Base-by-base conservation (phyloP, 768 basidiomycete genomes). In the Lactarius akahatsu region DNA sequence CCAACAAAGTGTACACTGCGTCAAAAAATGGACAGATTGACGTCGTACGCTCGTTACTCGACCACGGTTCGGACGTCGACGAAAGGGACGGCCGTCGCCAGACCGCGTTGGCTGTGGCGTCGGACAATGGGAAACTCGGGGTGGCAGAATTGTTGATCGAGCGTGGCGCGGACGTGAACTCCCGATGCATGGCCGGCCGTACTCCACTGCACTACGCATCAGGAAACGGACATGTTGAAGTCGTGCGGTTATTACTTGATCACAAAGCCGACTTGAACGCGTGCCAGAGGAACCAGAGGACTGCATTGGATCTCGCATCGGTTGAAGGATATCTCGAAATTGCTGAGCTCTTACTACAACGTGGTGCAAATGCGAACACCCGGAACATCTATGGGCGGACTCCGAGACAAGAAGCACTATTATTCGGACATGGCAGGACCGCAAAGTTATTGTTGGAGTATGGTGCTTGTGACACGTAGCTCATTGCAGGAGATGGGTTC, bases 241-340 rank as follows among this genome's bases (percentile, higher is more conserved):
- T 63, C 34, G 56, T 28, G 5, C 32, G 18, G 10, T 15, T 57
- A 3, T 41, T 63, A 28, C 62, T 63, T 4, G 23, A 57, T 15
- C 23, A 50, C 7, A 23, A 3, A 4, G 56, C 62, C 18, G 23
- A 63, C 43, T 13, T 26, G 43, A 47, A 36, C 34, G 41, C 26
- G 2, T 13, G 6, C 13, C 15, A 28, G 41, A 18, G n/a, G 41
- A 7, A 36, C 20, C 57, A 23, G 26, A 30, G 6, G 28, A 64
- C 57, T 18, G 32, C 63, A 1, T 32, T 64, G n/a, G 26, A 64
- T 52, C 23, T 23, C 23, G 63, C 63, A 9, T 38, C 63, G 13
- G 4, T 6, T 23, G 15, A 6, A 28, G 63, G 47, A 11, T 7
- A 52, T 26, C 50, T 52, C 4, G 13, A 52, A 13, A 26, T 52